These are phyloP conservation scores for Tanacetum coccineum DNA, from an alignment of 129 eudicot species.

Conservation along the genomic window DNA sequence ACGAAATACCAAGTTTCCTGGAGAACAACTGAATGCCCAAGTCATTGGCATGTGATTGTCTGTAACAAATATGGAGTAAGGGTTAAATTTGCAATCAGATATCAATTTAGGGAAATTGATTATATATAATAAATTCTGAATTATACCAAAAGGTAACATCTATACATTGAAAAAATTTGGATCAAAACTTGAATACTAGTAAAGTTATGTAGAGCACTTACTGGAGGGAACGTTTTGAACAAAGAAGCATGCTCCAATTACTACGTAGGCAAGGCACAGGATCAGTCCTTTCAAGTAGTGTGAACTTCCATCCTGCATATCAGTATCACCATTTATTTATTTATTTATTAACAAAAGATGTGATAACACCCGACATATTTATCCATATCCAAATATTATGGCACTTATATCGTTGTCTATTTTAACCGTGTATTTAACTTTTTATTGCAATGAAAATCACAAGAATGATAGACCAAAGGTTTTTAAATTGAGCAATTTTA, in stretches of 20 bases:
- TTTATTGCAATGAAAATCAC: too few relatives aligned
- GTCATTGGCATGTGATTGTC: conserved; percentile 21
- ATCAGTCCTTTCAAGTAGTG: conserved; percentile 65
- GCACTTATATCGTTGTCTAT: too few relatives aligned
- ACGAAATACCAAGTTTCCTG: conserved; percentile 12
- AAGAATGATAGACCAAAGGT: too few relatives aligned
- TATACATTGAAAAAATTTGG: not conserved
- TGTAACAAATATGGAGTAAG: conserved; percentile 13
- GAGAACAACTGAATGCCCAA: conserved; percentile 19
- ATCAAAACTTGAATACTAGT: not conserved
- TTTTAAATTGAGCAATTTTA: too few relatives aligned
- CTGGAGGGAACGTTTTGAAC: conserved; percentile 25
- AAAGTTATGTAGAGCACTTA: not conserved
- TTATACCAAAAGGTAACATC: not conserved
- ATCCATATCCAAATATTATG: not conserved
- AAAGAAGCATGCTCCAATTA: conserved; percentile 48
- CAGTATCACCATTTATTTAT: not conserved
- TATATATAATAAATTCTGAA: not conserved
- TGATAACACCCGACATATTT: not conserved
- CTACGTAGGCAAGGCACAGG: conserved; percentile 40
- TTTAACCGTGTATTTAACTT: too few relatives aligned
- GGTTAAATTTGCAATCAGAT: not conserved
- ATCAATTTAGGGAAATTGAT: not conserved
- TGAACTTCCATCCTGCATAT: conserved; percentile 59
- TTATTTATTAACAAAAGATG: not conserved